phyloP scores from a whole-genome alignment of 192 early-diverging fungal species.

The Chytriomyces hyalinus region DNA sequence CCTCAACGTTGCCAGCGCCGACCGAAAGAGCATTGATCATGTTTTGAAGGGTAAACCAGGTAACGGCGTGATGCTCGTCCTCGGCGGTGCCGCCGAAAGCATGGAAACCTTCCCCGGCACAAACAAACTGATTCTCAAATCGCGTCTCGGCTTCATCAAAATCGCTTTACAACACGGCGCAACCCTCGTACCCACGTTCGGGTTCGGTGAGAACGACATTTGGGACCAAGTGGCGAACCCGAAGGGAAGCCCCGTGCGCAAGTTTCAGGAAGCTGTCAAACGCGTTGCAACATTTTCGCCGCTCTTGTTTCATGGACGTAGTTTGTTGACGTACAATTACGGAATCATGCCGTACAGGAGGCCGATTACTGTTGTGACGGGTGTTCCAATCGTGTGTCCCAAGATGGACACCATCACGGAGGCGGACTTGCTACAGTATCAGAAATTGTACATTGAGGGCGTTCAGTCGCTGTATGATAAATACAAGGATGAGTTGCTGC shows the following conservation, averaged over 20 bases:
- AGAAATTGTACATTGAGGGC: constrained; percentile 72
- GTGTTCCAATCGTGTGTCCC: constrained; percentile 61
- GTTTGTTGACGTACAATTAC: constrained; percentile 40
- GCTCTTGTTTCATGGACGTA: constrained; percentile 77
- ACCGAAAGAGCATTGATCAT: constrained; percentile 75
- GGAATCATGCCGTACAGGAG: constrained; percentile 58
- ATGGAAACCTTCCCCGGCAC: constrained; percentile 43
- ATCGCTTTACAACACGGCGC: constrained; percentile 83
- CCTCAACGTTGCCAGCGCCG: constrained; percentile 77
- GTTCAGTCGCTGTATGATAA: constrained; percentile 66
- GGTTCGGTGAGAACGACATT: constrained; percentile 77
- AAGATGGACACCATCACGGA: constrained; percentile 60
- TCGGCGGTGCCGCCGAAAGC: constrained; percentile 46
- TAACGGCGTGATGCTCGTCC: constrained; percentile 28
- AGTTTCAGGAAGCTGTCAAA: constrained; percentile 76
- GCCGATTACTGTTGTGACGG: constrained; percentile 43
- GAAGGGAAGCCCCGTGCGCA: constrained; percentile 65
- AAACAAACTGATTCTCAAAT: constrained; percentile 45
- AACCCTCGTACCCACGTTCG: constrained; percentile 77
- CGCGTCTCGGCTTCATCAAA: constrained; percentile 72
- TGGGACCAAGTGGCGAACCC: constrained; percentile 74
- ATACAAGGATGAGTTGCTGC: constrained; percentile 76
- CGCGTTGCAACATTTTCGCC: constrained; percentile 48
- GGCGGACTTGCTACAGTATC: constrained; percentile 64
- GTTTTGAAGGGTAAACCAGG: constrained; percentile 37